Base-by-base conservation (phyloP, 306 rosid species). In the Vigna angularis region DNA sequence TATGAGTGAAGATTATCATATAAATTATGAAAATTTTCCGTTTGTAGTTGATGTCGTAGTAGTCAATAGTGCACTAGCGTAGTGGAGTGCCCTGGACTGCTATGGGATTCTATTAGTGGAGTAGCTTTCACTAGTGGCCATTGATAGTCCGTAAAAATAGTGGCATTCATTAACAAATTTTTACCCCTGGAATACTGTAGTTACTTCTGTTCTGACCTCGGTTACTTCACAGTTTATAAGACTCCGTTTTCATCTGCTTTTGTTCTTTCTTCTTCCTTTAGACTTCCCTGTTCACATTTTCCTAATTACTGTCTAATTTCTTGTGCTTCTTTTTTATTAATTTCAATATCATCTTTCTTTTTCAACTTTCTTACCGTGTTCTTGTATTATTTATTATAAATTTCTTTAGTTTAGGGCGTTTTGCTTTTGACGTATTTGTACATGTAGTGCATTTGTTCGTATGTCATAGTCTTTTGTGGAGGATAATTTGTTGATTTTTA, bases 11-110 rank as follows among this genome's bases (percentile, higher is more conserved):
- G 2, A 30, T 14, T 62, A 40, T n/a, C 14, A 24, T 51, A 64
- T 53, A 26, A 47, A 7, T 34, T 40, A 44, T 70, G 30, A 49
- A 4, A n/a, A 1, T 30, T 20, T 17, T 51, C 49, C 3, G 22
- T 50, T 81, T 32, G 70, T 22, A 47, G 53, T 49, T 57, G 40
- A 52, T 34, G 66, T 18, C 68, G 15, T 30, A 61, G 44, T 61
- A 61, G 44, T 61, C 12, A 30, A 15, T 30, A 7, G 20, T 1
- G 22, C 0, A 0, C 40, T 28, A 59, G 66, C 8, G 1, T 8
- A 59, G 42, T 59, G 11, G 11, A 59, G 66, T 1, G 9, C 66
- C 38, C 10, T 59, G 20, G 66, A 59, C 11, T 3, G 0, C 18
- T 12, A 59, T 59, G 18, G 42, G 42, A 59, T 28, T 59, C 18